Evolutionary conservation across 1,284 basidiomycete species (phyloP).

Genomic region (Xerocomus amazonicus): DNA sequence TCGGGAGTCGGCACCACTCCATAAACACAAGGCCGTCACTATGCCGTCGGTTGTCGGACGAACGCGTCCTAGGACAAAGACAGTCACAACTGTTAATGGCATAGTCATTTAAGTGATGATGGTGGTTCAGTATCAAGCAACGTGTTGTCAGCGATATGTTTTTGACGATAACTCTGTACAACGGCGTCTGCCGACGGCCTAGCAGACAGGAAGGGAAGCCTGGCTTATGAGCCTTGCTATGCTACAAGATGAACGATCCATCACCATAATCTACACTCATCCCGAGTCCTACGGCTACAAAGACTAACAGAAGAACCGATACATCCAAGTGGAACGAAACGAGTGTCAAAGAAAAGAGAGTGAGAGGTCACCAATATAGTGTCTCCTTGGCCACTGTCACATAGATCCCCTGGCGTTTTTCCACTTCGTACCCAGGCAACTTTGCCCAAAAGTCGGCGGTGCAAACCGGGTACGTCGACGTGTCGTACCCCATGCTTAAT

Average conservation of each 20-base stretch:
- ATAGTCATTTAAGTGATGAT: conserved; percentile 2
- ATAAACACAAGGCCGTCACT: conserved; percentile 16
- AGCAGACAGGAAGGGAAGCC: too few species aligned
- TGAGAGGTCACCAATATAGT: background rate
- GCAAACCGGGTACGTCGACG: too few species aligned
- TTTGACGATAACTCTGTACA: background rate
- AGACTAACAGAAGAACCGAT: background rate
- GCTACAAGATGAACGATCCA: conserved; percentile 15
- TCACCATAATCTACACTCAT: conserved; percentile 8
- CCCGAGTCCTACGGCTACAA: conserved; percentile 24
- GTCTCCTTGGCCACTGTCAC: conserved; percentile 42
- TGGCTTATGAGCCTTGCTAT: too few species aligned
- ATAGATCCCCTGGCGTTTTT: conserved; percentile 31
- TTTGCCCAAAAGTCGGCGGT: background rate
- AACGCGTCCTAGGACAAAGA: background rate
- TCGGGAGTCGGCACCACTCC: background rate
- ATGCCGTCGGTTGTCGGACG: conserved; percentile 1
- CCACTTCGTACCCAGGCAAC: background rate
- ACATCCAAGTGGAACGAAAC: background rate
- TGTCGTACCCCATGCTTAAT: background rate
- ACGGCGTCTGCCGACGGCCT: background rate
- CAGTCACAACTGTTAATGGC: background rate
- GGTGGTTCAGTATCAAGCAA: conserved; percentile 10
- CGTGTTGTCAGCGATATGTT: background rate
- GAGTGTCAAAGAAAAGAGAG: background rate